phyloP scores from a whole-genome alignment of 768 basidiomycete genomes.

The Pisolithus tinctorius region DNA sequence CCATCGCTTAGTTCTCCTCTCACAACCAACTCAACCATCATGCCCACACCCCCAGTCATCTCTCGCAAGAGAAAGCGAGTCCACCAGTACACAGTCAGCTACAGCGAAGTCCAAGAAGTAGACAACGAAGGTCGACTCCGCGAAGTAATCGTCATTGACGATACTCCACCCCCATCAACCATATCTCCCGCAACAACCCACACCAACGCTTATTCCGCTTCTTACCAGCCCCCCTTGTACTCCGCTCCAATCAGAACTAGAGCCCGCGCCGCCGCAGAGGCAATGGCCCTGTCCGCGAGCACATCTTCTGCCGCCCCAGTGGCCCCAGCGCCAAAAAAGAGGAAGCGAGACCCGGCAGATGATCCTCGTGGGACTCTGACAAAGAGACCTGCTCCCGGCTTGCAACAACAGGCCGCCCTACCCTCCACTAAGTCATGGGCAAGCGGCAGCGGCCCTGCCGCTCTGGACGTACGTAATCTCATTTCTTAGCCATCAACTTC shows the following conservation, averaged over 20 bases:
- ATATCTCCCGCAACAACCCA: constrained; percentile 70
- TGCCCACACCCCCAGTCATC: constrained; percentile 64
- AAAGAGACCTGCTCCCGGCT: constrained; percentile 53
- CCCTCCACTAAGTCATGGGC: constrained; percentile 60
- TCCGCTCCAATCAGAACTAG: constrained; percentile 76
- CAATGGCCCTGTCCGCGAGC: constrained; percentile 64
- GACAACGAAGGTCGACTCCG: constrained; percentile 70
- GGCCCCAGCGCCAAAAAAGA: constrained; percentile 74
- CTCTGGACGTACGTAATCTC: constrained; percentile 55
- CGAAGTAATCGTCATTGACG: constrained; percentile 90
- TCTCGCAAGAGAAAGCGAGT: constrained; percentile 81
- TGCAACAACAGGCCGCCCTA: constrained; percentile 44
- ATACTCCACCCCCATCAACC: constrained; percentile 76
- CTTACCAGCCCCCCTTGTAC: constrained; percentile 72
- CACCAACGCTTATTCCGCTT: constrained; percentile 65
- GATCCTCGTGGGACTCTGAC: constrained; percentile 61
- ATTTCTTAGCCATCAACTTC: constrained; percentile 3
- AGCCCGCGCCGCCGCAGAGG: constrained; percentile 81
- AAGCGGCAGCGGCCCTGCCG: constrained; percentile 54
- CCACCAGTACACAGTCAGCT: constrained; percentile 75
- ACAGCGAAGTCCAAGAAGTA: constrained; percentile 84
- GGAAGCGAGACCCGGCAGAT: constrained; percentile 71
- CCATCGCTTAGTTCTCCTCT: constrained; percentile 41
- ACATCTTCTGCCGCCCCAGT: constrained; percentile 57
- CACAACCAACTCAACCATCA: constrained; percentile 45